These are phyloP conservation scores for Neofusicoccum sp. DNA, from an alignment of 2,329 filamentous ascomycete genomes.

Conservation along the genomic window DNA sequence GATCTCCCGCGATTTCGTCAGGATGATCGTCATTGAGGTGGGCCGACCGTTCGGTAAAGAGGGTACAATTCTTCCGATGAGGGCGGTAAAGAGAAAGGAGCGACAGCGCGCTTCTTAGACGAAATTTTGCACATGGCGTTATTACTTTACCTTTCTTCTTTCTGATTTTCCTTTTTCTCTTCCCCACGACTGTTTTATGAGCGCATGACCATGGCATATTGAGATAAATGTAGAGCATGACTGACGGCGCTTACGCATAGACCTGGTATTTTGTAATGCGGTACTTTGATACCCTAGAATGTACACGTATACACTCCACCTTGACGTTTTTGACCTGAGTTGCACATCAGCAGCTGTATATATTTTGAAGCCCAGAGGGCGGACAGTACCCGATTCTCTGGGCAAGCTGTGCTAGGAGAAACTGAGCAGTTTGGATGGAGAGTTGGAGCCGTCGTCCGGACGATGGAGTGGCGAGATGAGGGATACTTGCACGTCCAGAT, in stretches of 20 bases:
- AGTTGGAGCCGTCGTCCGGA: too few relatives aligned
- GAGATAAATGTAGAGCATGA: slow-evolving; percentile 2
- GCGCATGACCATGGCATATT: neutral
- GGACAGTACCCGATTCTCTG: too few relatives aligned
- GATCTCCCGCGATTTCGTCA: slow-evolving; percentile 83
- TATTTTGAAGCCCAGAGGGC: too few relatives aligned
- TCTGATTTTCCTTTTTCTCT: neutral
- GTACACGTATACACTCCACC: neutral
- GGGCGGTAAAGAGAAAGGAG: slow-evolving; percentile 55
- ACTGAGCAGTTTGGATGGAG: too few relatives aligned
- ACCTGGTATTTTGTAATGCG: slow-evolving; percentile 2
- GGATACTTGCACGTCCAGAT: too few relatives aligned
- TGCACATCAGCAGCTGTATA: too few relatives aligned
- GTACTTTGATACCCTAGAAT: slow-evolving; percentile 8
- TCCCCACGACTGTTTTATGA: slow-evolving; percentile 2
- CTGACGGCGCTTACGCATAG: neutral
- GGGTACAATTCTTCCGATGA: slow-evolving; percentile 56
- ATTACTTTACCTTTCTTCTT: neutral
- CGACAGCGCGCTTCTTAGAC: neutral
- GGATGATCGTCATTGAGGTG: slow-evolving; percentile 86
- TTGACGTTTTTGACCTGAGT: too few relatives aligned
- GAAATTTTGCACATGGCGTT: neutral
- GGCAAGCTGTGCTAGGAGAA: too few relatives aligned
- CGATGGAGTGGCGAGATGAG: too few relatives aligned
- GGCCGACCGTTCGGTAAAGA: slow-evolving; percentile 72